Evolutionary conservation across 768 basidiomycete genomes (phyloP), one percentile per base, ranked within the genome.

Genomic region (Lactifluus subvellereus): DNA sequence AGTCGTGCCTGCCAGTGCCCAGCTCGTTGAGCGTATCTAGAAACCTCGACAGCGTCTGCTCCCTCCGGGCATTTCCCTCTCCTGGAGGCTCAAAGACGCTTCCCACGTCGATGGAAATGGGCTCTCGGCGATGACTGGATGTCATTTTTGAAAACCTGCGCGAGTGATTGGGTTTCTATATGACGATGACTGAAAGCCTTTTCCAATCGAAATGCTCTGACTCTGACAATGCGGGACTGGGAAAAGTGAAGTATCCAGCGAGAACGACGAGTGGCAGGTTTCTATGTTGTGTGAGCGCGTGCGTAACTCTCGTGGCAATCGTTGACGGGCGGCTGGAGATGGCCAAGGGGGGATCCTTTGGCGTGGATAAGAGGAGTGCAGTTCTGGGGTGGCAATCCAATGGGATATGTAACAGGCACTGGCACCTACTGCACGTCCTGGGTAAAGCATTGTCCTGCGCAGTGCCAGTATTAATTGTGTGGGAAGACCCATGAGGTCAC

Each of bases 1-100:
- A 73, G 6, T 71, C 73, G 51, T 80, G 78, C 38, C 74, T 74
- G 60, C n/a, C n/a, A n/a, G n/a, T n/a, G n/a, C 71, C 74, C 57
- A 80, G 35, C 58, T 82, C 80, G 18, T 74, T 74, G 53, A 82
- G 69, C 53, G 79, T 75, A 64, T 82, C 81, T 56, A 82, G 71
- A 58, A 82, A 67, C 57, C 75, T 81, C 40, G 79, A 71, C 56
- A 83, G 66, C 10, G 80, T 82, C 67, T 80, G 78, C 67, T 76
- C 80, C 56, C 80, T 77, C 63, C 56, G 52, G 3, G 40, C 20
- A 47, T 55, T 61, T 54, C 62, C 57, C 40, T 49, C 57, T 48
- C 52, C 57, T 4, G 52, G 38, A 2, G 52, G 52, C 22, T 55
- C 62, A 55, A 59, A 64, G 38, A 43, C 53, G 47, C 33, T 55